Base-by-base conservation (phyloP, 2,329 filamentous ascomycete species). In the Colletotrichum orbiculare region DNA sequence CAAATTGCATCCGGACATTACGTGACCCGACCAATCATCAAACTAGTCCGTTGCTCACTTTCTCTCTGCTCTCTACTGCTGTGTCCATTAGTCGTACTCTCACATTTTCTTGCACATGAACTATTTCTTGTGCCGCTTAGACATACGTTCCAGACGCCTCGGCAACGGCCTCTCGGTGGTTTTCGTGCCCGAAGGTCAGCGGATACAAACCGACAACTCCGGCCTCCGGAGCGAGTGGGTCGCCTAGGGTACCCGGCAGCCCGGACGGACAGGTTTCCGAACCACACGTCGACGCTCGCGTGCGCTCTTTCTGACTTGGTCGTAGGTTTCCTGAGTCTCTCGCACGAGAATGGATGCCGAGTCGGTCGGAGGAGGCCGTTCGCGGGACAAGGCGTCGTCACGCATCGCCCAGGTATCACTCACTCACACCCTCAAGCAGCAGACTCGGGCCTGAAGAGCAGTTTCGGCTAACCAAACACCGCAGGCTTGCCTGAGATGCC, bases 401-500 rank as follows among this genome's bases (percentile, higher is more conserved):
- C 63, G 63, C 15, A 63, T 63, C 17, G 57, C 39, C 8, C 59
- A 65, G 58, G 62, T 56, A 54, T 41, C 25, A 25, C 25, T 25
- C 25, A 25, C 25, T 25, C 25, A 25, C 25, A 25, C 25, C 25
- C 25, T 25, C 4, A 25, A 25, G 25, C 4, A 25, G 25, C 25
- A 25, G 25, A 25, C 25, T 25, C 4, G 25, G 4, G 25, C 25
- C 4, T 25, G 25, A 25, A 25, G 1, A 25, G 5, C 25, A 10
- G 8, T 17, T 4, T 8, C 35, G 15, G 47, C 38, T 38, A 8
- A 49, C 2, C 17, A 8, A 25, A 37, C n/a, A 15, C n/a, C n/a
- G 6, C 8, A 68, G 66, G 63, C 66, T 13, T 68, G 66, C 41
- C 37, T 62, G 12, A 57, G 66, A 63, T 68, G 66, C 12, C 48